Base-by-base conservation (phyloP, 495 filamentous ascomycete genomes). In the Penicillium diatomitis region DNA sequence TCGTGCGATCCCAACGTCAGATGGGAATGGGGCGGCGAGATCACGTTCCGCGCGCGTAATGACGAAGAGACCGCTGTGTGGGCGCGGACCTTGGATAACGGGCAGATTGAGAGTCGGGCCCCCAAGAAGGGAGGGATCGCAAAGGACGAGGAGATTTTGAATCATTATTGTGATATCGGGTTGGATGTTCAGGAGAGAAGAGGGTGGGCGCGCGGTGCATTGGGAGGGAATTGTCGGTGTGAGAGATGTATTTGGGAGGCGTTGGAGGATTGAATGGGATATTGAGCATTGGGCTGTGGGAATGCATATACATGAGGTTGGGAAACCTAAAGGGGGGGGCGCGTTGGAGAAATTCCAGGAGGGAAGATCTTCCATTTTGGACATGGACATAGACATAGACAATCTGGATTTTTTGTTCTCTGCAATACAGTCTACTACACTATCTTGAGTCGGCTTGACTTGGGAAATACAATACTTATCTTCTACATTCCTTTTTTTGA, bases 11-110 rank as follows among this genome's bases (percentile, higher is more conserved):
- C 92, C 8, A 96, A 95, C 67, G 88, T 96, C 41, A 72, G 75
- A 1, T 98, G 92, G 92, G 88, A 94, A 57, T 97, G 90, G 85
- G 84, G 84, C 20, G 89, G 87, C 0, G 82, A 80, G 49, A 94
- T 96, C 66, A 80, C 80, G 8, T 84, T 96, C 57, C 61, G 67
- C 38, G 75, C 68, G 4, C 56, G 78, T 28, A 56, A 54, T 8
- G 47, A 58, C 12, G 61, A 62, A 10, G 70, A 80, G 51, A 66
- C 68, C 39, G 72, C 72, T 40, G 67, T 60, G 48, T 82, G 72
- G 70, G 66, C 58, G 54, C 64, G 63, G 31, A 47, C 33, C n/a
- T 8, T 8, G 45, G 63, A 46, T 54, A 64, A 42, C 32, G 55
- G 48, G 50, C 8, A 33, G 8, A 37, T 41, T 9, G 56, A 55